A percentile compares a stretch with the other conserved stretches of the same genome.
These are phyloP conservation scores for Mixia osmundae DNA, from an alignment of 1,284 basidiomycete species.

Conservation along the genomic window DNA sequence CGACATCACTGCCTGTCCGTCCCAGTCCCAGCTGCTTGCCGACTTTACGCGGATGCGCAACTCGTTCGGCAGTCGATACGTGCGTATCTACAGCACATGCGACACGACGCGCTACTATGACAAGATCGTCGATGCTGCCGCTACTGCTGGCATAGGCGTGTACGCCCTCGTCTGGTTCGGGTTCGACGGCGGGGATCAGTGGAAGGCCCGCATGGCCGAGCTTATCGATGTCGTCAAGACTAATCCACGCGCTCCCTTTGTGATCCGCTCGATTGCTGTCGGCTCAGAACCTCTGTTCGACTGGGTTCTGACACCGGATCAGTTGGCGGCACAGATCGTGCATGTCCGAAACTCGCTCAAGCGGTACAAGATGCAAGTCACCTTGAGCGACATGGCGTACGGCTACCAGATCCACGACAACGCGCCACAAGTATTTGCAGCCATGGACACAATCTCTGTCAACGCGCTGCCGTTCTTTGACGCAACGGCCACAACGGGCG, in stretches of 20 bases:
- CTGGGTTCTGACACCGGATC: slow-evolving; percentile 29
- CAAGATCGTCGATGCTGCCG: slow-evolving; percentile 44
- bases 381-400: slow-evolving; percentile 32
- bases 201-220: slow-evolving; percentile 32
- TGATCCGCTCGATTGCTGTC: slow-evolving; percentile 41
- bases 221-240: slow-evolving; percentile 34
- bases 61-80: slow-evolving; percentile 39
- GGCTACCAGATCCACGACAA: slow-evolving; percentile 32
- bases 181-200: slow-evolving; percentile 33
- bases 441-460: slow-evolving; percentile 40
- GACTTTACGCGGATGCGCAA: slow-evolving; percentile 41
- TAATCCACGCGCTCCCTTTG: slow-evolving; percentile 40
- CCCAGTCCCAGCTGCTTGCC: slow-evolving; percentile 21
- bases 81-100: slow-evolving; percentile 44
- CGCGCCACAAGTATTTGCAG: slow-evolving; percentile 29
- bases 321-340: slow-evolving; percentile 35
- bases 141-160: slow-evolving; percentile 40
- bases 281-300: slow-evolving; percentile 54
- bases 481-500: slow-evolving; percentile 35
- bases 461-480: slow-evolving; percentile 51
- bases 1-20: slow-evolving; percentile 2
- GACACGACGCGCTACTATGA: slow-evolving; percentile 28
- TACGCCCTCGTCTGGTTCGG: slow-evolving; percentile 42
- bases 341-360: slow-evolving; percentile 31
- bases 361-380: slow-evolving; percentile 37